phyloP scores from a whole-genome alignment of 2,329 filamentous ascomycete genomes.

The Sclerotinia borealis region DNA sequence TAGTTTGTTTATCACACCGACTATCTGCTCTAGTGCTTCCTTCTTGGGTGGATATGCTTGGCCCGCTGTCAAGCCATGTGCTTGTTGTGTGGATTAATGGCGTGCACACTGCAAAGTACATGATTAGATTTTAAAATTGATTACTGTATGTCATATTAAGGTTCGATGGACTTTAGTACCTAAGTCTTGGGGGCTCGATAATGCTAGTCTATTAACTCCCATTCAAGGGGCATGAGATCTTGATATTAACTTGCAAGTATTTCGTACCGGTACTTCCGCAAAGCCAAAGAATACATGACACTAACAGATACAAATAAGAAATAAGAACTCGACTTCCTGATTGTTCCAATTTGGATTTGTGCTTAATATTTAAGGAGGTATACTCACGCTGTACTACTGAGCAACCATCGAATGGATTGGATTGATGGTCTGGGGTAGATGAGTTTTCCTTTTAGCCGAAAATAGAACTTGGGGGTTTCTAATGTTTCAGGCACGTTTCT shows the following conservation, averaged over 20 bases:
- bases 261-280: too few relatives aligned
- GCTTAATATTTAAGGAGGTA: not conserved
- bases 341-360: not conserved
- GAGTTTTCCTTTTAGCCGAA: not conserved
- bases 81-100: not conserved
- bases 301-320: too few relatives aligned
- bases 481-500: constrained; percentile 7
- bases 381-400: not conserved
- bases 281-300: too few relatives aligned
- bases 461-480: not conserved
- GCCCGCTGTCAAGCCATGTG: not conserved
- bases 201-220: not conserved
- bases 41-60: not conserved
- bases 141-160: too few relatives aligned
- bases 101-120: too few relatives aligned
- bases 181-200: not conserved
- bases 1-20: not conserved
- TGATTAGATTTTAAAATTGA: too few relatives aligned
- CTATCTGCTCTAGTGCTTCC: not conserved
- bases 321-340: too few relatives aligned
- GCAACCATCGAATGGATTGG: not conserved
- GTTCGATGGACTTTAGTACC: too few relatives aligned
- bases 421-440: not conserved
- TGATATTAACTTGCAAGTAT: too few relatives aligned
- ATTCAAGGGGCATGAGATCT: not conserved